Evolutionary conservation across 768 basidiomycete genomes (phyloP).

Genomic region (Neoboletus magnificus): DNA sequence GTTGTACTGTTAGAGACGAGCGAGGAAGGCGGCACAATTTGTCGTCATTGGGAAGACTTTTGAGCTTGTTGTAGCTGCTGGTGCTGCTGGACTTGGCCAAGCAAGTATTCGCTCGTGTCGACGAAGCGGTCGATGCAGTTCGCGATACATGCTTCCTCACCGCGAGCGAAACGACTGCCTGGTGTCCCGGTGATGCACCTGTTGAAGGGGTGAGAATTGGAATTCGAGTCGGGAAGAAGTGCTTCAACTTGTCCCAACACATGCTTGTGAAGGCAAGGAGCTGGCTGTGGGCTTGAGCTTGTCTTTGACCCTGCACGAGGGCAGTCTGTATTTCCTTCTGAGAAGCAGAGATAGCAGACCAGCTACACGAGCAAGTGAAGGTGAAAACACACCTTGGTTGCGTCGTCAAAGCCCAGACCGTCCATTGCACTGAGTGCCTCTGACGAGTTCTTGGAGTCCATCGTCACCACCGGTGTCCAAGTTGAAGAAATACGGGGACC

Average conservation of each 20-base stretch:
- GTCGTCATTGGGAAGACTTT: slow-evolving; percentile 7
- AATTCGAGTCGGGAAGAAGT: neutral
- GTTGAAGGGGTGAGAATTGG: slow-evolving; percentile 12
- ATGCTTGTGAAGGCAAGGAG: slow-evolving; percentile 78
- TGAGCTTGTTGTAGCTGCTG: slow-evolving; percentile 47
- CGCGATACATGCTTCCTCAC: slow-evolving; percentile 76
- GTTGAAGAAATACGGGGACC: slow-evolving; percentile 1
- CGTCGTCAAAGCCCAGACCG: slow-evolving; percentile 56
- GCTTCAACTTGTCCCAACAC: slow-evolving; percentile 89
- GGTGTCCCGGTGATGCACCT: slow-evolving; percentile 83
- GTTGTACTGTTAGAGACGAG: slow-evolving; percentile 7
- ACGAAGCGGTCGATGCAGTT: slow-evolving; percentile 94
- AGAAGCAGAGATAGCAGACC: neutral
- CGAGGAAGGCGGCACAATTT: neutral
- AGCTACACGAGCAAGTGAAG: slow-evolving; percentile 1
- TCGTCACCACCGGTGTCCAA: neutral
- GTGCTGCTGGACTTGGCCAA: slow-evolving; percentile 55
- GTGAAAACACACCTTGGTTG: slow-evolving; percentile 56
- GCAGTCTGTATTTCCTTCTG: slow-evolving; percentile 83
- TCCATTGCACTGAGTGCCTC: slow-evolving; percentile 38
- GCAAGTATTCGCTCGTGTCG: slow-evolving; percentile 80
- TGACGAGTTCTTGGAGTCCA: slow-evolving; percentile 26
- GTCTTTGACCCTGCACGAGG: slow-evolving; percentile 77
- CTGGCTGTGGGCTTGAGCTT: slow-evolving; percentile 69
- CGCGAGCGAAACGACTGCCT: slow-evolving; percentile 70